Conservation (phyloP, 1,139 yeast genomes). For the Kodamaea anthophila region DNA sequence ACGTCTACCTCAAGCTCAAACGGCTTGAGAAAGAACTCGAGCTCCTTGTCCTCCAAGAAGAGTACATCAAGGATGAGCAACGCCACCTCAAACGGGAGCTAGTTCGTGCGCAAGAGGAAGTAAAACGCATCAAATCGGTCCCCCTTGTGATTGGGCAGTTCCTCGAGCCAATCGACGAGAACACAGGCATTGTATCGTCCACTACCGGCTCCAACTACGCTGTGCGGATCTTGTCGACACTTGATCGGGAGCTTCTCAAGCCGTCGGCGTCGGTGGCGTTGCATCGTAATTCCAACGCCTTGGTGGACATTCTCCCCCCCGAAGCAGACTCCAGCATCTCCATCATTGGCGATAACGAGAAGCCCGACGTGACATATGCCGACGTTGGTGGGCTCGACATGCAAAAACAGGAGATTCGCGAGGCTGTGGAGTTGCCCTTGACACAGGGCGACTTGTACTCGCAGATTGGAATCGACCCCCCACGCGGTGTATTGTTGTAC, state of each 20-base stretch:
- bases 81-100: conserved; percentile 92
- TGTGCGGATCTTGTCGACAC: conserved; percentile 86
- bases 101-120: conserved; percentile 97
- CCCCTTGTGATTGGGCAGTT: conserved; percentile 98
- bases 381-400: conserved; percentile 97
- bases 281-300: conserved; percentile 96
- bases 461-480: conserved; percentile 99
- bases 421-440: conserved; percentile 93
- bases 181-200: conserved; percentile 93
- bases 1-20: conserved; percentile 78
- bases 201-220: conserved; percentile 98
- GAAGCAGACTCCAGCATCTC: conserved; percentile 97
- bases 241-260: conserved; percentile 90
- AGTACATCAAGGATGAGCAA: conserved; percentile 95
- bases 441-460: conserved; percentile 97
- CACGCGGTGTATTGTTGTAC: conserved; percentile 95
- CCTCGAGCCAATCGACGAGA: conserved; percentile 93
- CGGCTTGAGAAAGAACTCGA: conserved; percentile 86
- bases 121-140: conserved; percentile 92
- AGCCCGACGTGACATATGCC: conserved; percentile 82
- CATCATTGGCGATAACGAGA: conserved; percentile 89
- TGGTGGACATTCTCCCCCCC: conserved; percentile 95
- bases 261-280: conserved; percentile 94
- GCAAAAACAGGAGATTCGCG: conserved; percentile 97
- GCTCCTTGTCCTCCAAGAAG: conserved; percentile 80